Evolutionary conservation across 225 moss, liverwort and hornwort species (phyloP), one percentile per base, ranked within the genome.

Genomic region (Straminergon stramineum): DNA sequence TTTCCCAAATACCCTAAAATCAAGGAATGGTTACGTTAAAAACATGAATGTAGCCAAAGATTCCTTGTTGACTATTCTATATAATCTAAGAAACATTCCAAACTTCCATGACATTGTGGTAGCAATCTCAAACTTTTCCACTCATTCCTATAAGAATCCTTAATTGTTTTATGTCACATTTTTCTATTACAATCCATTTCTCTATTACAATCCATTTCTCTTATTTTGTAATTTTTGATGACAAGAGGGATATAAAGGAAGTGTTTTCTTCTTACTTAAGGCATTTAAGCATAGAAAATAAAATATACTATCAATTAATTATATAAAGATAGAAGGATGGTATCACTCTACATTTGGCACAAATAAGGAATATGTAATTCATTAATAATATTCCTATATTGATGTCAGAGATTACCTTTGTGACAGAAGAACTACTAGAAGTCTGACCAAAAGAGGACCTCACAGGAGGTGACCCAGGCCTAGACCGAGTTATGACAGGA

Each of bases 341-440:
- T 71, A 63, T 65, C 31, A 74, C 17, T 60, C 22, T 8, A 62
- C 18, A 58, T 26, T 63, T 37, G 13, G 15, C 19, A 66, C 27
- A 58, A 37, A 32, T 64, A 79, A 79, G 0, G 14, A 79, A 27
- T 37, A 41, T 63, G 15, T 37, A 75, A 61, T 62, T 21, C 55
- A 31, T 23, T 87, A 30, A 51, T 58, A 21, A 21, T 55, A 11
- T 48, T 39, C 63, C 8, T 78, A 32, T 11, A 68, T 55, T 41
- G 30, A 84, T 70, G 9, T 39, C 3, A 69, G 2, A 82, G 3
- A 85, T 77, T 88, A 93, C 94, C 91, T 92, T 92, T 51, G 45
- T 14, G 6, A 17, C 4, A 81, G 37, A 85, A 6, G 67, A 77
- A 81, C 15, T 89, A 3, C 55, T 1, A 48, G 37, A 85, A 62